phyloP scores from a whole-genome alignment of 768 basidiomycete genomes.

The Lentinula boryana region DNA sequence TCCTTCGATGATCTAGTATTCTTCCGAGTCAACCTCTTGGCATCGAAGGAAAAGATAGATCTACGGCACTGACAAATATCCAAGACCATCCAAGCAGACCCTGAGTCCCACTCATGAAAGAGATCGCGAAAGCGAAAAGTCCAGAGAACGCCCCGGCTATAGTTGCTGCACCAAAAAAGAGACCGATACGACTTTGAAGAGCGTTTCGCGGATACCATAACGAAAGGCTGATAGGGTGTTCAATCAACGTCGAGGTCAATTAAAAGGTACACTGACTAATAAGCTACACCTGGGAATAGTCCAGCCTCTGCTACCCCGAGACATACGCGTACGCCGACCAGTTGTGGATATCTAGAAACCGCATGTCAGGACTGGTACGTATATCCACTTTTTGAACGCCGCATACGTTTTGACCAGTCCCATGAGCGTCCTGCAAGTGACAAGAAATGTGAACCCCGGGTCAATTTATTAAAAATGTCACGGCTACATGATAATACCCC shows the following conservation, averaged over 20 bases:
- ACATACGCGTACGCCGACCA: constrained; percentile 50
- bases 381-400: not conserved
- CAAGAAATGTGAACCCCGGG: not conserved
- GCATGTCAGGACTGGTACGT: not conserved
- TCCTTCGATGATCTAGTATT: constrained; percentile 54
- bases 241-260: not conserved
- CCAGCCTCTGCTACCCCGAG: constrained; percentile 68
- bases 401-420: constrained; percentile 60
- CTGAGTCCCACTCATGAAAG: constrained; percentile 40
- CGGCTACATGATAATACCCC: constrained; percentile 59
- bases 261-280: constrained; percentile 42
- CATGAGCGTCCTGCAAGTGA: constrained; percentile 46
- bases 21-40: not conserved
- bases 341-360: constrained; percentile 48
- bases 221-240: constrained; percentile 36
- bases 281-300: constrained; percentile 67
- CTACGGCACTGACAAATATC: constrained; percentile 48
- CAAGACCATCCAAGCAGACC: constrained; percentile 57
- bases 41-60: not conserved
- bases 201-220: constrained; percentile 65
- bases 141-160: constrained; percentile 61
- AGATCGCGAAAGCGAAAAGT: constrained; percentile 48
- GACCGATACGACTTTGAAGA: constrained; percentile 51
- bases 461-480: not conserved
- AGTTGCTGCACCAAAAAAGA: constrained; percentile 64